Base-by-base conservation (phyloP, 306 rosid genomes). In the Fragaria iinumae region DNA sequence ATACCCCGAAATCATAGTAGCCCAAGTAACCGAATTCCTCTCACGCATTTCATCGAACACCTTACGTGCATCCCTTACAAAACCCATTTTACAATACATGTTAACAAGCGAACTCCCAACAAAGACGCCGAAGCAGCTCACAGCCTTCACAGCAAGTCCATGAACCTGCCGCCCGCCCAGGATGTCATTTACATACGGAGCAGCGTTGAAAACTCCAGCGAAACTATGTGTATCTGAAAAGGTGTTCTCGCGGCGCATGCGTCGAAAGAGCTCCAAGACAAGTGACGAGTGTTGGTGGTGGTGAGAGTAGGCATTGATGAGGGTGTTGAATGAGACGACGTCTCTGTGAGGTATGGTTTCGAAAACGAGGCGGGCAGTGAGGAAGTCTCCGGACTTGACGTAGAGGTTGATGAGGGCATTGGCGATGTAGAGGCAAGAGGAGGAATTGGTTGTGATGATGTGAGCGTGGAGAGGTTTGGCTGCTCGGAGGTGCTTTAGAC, bases 1-100 rank as follows among this genome's bases (percentile, higher is more conserved):
- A 80, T 90, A 90, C 66, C 96, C 96, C 18, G 97, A 91, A 76
- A 91, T 83, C 88, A 93, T 85, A 3, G 96, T 86, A 16, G 97
- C 89, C 97, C 92, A 93, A n/a, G 96, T 82, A 79, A 91, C 97
- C 2, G 83, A 53, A 72, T 88, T 93, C 71, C 87, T 88, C 14
- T 75, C 71, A 0, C 85, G 92, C 87, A 93, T 93, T 90, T 45
- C 71, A 44, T 90, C 98, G 59, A 91, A 93, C 88, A 93, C 55
- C 77, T 88, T 85, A 21, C 89, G 96, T 13, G 96, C 97, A 11
- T 93, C 90, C 0, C 11, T 45, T 0, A 93, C 59, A 34, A 80
- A 47, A 60, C 97, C 88, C 65, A 76, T 75, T 44, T 91, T 91
- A 18, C 93, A 91, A 5, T 90, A 90, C 88, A 91, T 41, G 21